Conservation (phyloP, 169 alveolate species). For the Cryptosporidium xiaoi region DNA sequence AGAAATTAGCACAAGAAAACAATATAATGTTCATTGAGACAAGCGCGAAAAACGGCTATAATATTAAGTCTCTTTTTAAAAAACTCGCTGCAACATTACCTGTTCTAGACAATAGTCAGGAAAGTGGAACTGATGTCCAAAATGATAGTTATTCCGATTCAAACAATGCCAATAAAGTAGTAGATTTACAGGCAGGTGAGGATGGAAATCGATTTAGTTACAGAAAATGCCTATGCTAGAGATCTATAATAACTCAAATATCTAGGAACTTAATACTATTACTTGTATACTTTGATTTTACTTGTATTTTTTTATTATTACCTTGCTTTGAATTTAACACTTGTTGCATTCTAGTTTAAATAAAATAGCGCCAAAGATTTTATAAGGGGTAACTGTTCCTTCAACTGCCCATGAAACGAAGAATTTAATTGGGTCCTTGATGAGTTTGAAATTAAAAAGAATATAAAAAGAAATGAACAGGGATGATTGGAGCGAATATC, state of each 20-base stretch:
- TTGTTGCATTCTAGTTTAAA: no score
- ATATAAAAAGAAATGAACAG: constrained; percentile 41
- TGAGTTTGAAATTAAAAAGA: background rate
- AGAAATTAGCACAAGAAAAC: constrained; percentile 88
- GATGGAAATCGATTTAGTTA: constrained; percentile 26
- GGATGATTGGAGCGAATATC: constrained; percentile 64
- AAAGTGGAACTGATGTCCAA: background rate
- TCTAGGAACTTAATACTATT: background rate
- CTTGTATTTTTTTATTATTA: no score
- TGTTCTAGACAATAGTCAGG: constrained; percentile 71
- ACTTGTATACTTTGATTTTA: background rate
- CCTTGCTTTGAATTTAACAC: no score
- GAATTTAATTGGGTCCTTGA: no score
- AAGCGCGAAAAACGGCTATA: constrained; percentile 97
- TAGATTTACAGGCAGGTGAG: constrained; percentile 59
- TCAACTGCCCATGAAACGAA: no score
- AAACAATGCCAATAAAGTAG: constrained; percentile 29
- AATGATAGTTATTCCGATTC: background rate
- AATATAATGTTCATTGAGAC: constrained; percentile 94
- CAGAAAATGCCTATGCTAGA: constrained; percentile 33
- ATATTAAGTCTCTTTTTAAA: constrained; percentile 90
- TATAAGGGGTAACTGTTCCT: no score
- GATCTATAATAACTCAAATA: background rate
- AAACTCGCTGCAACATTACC: constrained; percentile 86
- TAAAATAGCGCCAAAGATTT: no score